Conservation (phyloP, 177 flowering plant genomes). For the Vitis hybrid region DNA sequence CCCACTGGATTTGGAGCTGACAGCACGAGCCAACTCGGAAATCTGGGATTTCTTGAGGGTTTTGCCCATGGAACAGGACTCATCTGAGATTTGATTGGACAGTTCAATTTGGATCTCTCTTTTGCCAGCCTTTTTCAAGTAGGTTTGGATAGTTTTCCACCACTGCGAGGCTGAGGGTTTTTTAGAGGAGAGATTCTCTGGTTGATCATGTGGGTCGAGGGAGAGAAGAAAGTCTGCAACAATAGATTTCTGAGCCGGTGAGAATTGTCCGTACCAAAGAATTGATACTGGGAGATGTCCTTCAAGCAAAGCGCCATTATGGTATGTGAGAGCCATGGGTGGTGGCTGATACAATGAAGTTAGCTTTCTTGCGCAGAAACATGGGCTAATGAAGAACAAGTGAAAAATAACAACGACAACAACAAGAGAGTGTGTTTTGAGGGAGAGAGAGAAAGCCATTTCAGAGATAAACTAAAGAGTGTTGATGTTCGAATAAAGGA, state of each 20-base stretch:
- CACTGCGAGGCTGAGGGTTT: conserved; percentile 35
- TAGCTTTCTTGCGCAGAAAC: conserved; percentile 35
- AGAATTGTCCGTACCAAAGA: conserved; percentile 49
- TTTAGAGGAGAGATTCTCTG: not conserved
- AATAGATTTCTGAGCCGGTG: conserved; percentile 41
- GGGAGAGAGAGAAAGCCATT: conserved; percentile 23
- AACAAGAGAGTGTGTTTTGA: conserved; percentile 3
- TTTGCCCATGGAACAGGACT: conserved; percentile 37
- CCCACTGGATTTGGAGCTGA: conserved; percentile 14
- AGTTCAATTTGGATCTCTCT: conserved; percentile 13
- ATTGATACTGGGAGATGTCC: conserved; percentile 35
- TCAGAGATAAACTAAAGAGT: not conserved
- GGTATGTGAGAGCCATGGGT: conserved; percentile 33
- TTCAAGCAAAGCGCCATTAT: conserved; percentile 39
- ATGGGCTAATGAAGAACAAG: conserved; percentile 12
- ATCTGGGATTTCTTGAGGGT: conserved; percentile 30
- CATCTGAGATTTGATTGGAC: conserved; percentile 29
- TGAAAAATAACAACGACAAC: conserved; percentile 4
- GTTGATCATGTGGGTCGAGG: conserved; percentile 16
- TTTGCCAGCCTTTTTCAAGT: conserved; percentile 29
- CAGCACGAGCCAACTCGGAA: conserved; percentile 25
- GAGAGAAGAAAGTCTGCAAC: conserved; percentile 45
- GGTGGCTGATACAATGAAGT: conserved; percentile 30
- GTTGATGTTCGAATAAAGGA: too few species aligned
- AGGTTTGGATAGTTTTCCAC: conserved; percentile 37